Evolutionary conservation across 1,139 yeast species (phyloP), one percentile per base, ranked within the genome.

Genomic region (Taiozyma sp.): DNA sequence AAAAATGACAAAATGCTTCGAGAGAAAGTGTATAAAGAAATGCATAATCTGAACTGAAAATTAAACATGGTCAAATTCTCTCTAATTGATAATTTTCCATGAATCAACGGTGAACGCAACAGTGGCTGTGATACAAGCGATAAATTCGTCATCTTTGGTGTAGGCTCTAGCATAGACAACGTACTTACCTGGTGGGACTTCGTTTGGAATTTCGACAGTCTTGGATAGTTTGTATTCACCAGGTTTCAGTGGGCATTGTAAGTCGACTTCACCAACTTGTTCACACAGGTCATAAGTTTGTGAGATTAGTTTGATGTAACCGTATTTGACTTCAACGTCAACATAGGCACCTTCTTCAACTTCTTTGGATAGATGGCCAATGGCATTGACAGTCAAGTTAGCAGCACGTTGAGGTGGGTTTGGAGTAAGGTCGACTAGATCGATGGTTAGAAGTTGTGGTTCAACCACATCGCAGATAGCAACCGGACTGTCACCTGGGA

Each of bases 111-210:
- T 82, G 70, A 87, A 84, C 48, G 79, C 82, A 43, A 92, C 85
- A 10, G 83, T 78, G 14, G 96, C 97, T 38, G 88, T 80, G 63
- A 93, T 75, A 69, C 99, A 93, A 36, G 97, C 84, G 59, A 93
- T 83, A 57, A 85, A 79, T 47, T 79, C 83, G 61, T 88, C 97
- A 51, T 87, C 90, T 48, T 73, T 81, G 45, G 96, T 90, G 72
- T 79, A 93, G 6, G 98, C 99, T 64, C 93, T 81, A 22, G 97
- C 98, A 54, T 78, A 75, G 47, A 92, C 96, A 44, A 80, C 72
- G 72, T 93, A 93, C 67, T 80, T 86, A 44, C 98, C 99, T 30
- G 98, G 97, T 53, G 99, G 98, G 28, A 92, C 96, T 69, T 90
- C 95, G n/a, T 77, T 74, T 22, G 99, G 99, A 56, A 93, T 81